Base-by-base conservation (phyloP, 352 stramenopile genomes). In the Globisporangium radiosum region DNA sequence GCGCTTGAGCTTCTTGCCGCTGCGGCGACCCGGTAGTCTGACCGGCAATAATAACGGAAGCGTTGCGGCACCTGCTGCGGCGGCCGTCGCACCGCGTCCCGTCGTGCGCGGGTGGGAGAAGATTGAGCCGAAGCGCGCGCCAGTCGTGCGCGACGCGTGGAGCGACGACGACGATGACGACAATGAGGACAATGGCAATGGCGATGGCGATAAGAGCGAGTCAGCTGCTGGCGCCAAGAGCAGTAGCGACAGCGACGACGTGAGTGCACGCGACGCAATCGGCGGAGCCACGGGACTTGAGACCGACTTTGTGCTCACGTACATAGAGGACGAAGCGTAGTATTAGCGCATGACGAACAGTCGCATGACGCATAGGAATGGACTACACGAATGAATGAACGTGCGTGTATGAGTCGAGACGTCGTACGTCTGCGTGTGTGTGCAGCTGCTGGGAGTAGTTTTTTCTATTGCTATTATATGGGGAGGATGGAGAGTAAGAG, bases 101-200 rank as follows among this genome's bases (percentile, higher is more conserved):
- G 59, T 70, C 40, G 47, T 58, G 5, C 75, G 83, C 39, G 83
- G 83, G 6, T 93, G 83, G 83, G 83, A 93, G 53, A 83, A 76
- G 54, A 88, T 91, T 17, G 66, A 77, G 39, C 73, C 70, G 57
- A 70, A 66, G 10, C 70, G 69, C 33, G 56, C 64, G 8, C 72
- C 74, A 5, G 66, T 78, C 56, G 57, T 90, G 42, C 67, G 63
- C 3, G 84, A 93, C 62, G 81, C 84, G 0, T 93, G 84, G 84
- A 93, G 84, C 64, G 81, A 93, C 42, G 83, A 91, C 15, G 82
- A 90, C 44, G 60, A 59, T 36, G 52, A 68, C 2, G 47, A 42
- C 36, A 44, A 62, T n/a, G 57, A 57, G 7, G 42, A 59, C 25
- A 49, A 1, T 14, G 36, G 44, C 3, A 48, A 56, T 0, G 56